phyloP scores from a whole-genome alignment of 169 alveolate species.

The Fabrea salina region DNA sequence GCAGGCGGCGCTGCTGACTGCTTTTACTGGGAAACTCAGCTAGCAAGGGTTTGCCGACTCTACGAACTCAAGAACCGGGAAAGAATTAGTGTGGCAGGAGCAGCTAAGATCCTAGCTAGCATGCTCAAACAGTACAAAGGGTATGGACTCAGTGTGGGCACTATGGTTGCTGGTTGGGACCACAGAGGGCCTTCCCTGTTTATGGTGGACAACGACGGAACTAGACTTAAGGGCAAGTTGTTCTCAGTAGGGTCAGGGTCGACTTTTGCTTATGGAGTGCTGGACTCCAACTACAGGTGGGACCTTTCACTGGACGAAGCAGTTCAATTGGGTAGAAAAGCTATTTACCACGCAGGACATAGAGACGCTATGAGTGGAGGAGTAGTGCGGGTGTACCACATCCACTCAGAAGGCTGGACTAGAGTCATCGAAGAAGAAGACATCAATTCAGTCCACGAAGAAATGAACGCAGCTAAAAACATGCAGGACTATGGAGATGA shows the following conservation, averaged over 20 bases:
- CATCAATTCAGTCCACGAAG: constrained; percentile 87
- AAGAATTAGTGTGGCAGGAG: constrained; percentile 97
- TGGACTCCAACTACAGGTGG: constrained; percentile 91
- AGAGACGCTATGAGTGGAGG: constrained; percentile 99
- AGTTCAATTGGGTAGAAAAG: constrained; percentile 95
- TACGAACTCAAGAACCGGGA: constrained; percentile 86
- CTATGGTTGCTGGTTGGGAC: constrained; percentile 90
- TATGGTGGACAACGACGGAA: constrained; percentile 93
- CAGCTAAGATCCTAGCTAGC: constrained; percentile 94
- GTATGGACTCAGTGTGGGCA: constrained; percentile 98
- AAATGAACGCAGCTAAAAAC: constrained; percentile 80
- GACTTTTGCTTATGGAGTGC: constrained; percentile 98
- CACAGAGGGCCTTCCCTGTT: constrained; percentile 89
- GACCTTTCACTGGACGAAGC: constrained; percentile 96
- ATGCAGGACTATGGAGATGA: constrained; percentile 13
- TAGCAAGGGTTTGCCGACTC: constrained; percentile 91
- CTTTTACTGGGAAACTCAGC: constrained; percentile 95
- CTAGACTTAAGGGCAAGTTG: constrained; percentile 84
- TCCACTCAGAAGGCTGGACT: constrained; percentile 92
- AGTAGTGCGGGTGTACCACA: constrained; percentile 95
- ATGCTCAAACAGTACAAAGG: constrained; percentile 94
- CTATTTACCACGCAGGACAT: constrained; percentile 98
- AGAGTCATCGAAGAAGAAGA: constrained; percentile 89
- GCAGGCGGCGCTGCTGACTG: constrained; percentile 99
- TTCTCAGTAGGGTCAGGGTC: constrained; percentile 98